A percentile compares a stretch with the other conserved stretches of the same genome.
Conservation (phyloP, 768 basidiomycete species). For the Tylopilus plumbeoviolaceoides region DNA sequence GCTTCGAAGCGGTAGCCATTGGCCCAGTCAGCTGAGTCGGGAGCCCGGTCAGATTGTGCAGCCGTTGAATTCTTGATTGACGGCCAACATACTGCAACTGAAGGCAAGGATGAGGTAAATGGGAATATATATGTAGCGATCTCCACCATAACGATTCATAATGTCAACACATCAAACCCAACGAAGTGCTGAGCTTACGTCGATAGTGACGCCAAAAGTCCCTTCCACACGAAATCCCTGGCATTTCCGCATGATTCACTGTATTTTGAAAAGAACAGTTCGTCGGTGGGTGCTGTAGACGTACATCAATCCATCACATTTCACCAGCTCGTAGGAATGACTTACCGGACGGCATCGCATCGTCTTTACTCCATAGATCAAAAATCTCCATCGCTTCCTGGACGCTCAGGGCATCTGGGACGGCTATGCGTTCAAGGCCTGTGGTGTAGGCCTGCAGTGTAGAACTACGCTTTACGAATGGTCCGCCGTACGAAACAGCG, state of each 20-base stretch:
- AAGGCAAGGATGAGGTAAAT: not conserved
- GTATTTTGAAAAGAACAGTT: slow-evolving; percentile 75
- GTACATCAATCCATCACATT: not conserved
- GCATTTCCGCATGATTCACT: slow-evolving; percentile 76
- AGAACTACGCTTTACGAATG: slow-evolving; percentile 53
- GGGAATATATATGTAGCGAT: not conserved
- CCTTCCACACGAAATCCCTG: slow-evolving; percentile 71
- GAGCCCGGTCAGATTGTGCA: too few species aligned
- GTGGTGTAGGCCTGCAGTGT: slow-evolving; percentile 49
- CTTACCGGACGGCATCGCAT: slow-evolving; percentile 50
- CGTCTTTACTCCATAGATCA: slow-evolving; percentile 69
- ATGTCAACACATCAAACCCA: not conserved
- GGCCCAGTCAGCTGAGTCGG: too few species aligned
- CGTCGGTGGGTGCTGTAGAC: slow-evolving; percentile 47
- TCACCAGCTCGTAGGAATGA: not conserved
- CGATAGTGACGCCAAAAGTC: slow-evolving; percentile 39
- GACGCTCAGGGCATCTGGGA: slow-evolving; percentile 57
- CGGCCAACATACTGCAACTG: too few species aligned
- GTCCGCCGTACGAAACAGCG: slow-evolving; percentile 39
- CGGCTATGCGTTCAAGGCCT: slow-evolving; percentile 47
- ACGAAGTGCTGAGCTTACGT: slow-evolving; percentile 8
- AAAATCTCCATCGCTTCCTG: slow-evolving; percentile 73
- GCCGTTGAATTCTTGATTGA: too few species aligned
- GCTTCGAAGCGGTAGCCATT: too few species aligned
- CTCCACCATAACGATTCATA: not conserved